phyloP scores from a whole-genome alignment of 768 basidiomycete genomes.

The Brasilioporus rufonigricans region DNA sequence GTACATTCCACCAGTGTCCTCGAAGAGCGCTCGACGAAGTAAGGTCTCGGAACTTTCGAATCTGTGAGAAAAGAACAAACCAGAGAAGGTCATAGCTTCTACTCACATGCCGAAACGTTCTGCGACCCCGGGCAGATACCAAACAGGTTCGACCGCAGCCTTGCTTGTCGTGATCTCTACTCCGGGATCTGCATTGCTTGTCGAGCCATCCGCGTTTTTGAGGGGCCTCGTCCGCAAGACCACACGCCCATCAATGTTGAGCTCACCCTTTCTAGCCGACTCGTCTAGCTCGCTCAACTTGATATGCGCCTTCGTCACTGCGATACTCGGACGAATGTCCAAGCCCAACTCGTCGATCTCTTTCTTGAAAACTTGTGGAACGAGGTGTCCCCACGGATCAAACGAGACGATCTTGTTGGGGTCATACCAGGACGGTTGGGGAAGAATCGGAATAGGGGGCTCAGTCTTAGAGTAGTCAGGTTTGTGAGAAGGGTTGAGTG shows the following conservation, averaged over 20 bases:
- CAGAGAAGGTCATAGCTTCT: neutral
- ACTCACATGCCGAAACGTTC: constrained; percentile 90
- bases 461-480: constrained; percentile 82
- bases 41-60: constrained; percentile 70
- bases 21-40: constrained; percentile 88
- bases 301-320: constrained; percentile 89
- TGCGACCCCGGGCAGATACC: constrained; percentile 93
- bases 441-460: constrained; percentile 78
- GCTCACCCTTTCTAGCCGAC: constrained; percentile 63
- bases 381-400: constrained; percentile 92
- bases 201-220: constrained; percentile 60
- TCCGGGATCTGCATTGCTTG: constrained; percentile 60
- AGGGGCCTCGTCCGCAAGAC: constrained; percentile 68
- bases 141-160: constrained; percentile 95
- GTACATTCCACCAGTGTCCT: constrained; percentile 95
- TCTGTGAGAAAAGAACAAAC: neutral
- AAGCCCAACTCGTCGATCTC: constrained; percentile 65
- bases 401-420: constrained; percentile 83
- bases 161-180: constrained; percentile 89
- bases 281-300: constrained; percentile 94
- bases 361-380: constrained; percentile 63
- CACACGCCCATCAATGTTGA: constrained; percentile 79
- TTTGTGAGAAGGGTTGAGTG: constrained; percentile 74
- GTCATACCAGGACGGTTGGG: constrained; percentile 75
- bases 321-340: constrained; percentile 90